Percentiles rank a stretch among this genome's conserved stretches.
These are phyloP conservation scores for Teratosphaeriaceae sp. DNA, from an alignment of 2,329 filamentous ascomycete species.

Conservation along the genomic window DNA sequence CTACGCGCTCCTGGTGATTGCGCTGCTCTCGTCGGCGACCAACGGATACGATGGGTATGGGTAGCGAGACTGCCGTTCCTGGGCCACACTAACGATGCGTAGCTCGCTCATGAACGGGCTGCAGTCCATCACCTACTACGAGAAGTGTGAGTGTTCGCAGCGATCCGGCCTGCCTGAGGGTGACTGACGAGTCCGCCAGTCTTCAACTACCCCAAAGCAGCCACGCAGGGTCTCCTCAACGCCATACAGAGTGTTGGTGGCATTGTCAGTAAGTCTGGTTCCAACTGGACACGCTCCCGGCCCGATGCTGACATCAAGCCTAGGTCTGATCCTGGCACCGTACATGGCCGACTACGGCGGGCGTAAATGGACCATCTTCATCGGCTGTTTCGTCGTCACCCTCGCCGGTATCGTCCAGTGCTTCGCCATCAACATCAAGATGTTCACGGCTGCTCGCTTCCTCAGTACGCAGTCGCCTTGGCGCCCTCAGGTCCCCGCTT, in stretches of 20 bases:
- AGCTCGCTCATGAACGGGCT: constrained; percentile 1
- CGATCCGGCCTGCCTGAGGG: not conserved
- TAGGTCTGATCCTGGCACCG: not conserved
- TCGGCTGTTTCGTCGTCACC: not conserved
- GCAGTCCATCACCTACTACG: not conserved
- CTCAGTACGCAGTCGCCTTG: constrained; percentile 4
- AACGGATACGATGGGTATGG: constrained; percentile 3
- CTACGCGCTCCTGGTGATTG: constrained; percentile 5
- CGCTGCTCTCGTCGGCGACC: not conserved
- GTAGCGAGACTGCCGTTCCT: not conserved
- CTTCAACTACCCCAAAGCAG: not conserved
- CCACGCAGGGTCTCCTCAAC: not conserved
- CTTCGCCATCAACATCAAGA: constrained; percentile 5
- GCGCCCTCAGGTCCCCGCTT: not conserved
- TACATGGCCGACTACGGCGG: constrained; percentile 1
- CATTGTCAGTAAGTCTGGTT: not conserved
- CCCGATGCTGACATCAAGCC: not conserved
- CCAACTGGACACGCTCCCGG: not conserved
- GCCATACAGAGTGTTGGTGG: not conserved
- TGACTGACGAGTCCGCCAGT: not conserved
- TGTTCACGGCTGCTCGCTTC: constrained; percentile 12
- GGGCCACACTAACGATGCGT: not conserved
- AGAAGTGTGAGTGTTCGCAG: not conserved
- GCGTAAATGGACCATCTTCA: not conserved
- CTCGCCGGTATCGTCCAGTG: not conserved